phyloP scores from a whole-genome alignment of 345 rosid genomes.

The Camelina hispida region DNA sequence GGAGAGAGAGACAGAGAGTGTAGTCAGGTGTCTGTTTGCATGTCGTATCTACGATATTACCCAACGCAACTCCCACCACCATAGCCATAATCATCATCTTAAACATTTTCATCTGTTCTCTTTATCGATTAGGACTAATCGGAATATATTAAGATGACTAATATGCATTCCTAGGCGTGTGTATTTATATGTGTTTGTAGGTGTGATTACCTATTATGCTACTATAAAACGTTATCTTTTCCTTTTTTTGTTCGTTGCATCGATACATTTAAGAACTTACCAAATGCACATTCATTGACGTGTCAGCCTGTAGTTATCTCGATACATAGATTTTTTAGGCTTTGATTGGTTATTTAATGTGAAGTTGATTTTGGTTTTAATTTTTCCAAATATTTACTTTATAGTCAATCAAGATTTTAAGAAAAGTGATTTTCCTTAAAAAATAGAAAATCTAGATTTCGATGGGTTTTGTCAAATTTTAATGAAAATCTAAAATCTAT shows the following conservation, averaged over 20 bases:
- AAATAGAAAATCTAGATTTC: too few relatives aligned
- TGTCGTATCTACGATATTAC: constrained; percentile 28
- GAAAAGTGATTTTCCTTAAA: too few relatives aligned
- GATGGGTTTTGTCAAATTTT: background rate
- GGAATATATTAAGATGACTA: background rate
- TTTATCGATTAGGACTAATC: background rate
- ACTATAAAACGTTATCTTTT: background rate
- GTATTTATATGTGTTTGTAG: background rate
- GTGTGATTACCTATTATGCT: background rate
- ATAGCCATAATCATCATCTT: background rate
- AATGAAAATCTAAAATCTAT: too few relatives aligned
- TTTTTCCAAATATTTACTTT: too few relatives aligned
- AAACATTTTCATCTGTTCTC: background rate
- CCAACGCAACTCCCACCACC: constrained; percentile 26
- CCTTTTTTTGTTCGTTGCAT: background rate
- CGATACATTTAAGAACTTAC: background rate
- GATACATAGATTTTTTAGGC: too few relatives aligned
- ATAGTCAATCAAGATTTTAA: too few relatives aligned
- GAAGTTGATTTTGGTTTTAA: too few relatives aligned
- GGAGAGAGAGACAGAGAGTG: constrained; percentile 43
- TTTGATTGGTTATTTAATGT: too few relatives aligned
- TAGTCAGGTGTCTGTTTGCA: constrained; percentile 46
- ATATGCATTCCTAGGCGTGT: background rate
- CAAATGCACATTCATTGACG: background rate
- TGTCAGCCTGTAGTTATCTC: background rate